phyloP scores from a whole-genome alignment of 768 basidiomycete species.

The Collybiopsis luxurians region DNA sequence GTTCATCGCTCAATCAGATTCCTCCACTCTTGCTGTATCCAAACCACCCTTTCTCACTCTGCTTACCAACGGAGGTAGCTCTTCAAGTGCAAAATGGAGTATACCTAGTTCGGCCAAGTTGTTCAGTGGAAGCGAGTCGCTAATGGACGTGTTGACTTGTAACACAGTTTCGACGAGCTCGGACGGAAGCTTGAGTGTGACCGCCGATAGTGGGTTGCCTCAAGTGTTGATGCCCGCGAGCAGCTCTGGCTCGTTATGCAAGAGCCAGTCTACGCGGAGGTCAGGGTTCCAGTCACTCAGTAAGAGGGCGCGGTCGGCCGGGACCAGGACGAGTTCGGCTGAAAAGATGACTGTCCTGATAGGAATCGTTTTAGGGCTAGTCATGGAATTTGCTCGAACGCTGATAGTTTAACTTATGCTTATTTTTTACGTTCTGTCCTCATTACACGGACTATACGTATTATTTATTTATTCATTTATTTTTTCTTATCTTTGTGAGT shows the following conservation, averaged over 20 bases:
- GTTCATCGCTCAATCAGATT: conserved; percentile 38
- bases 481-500: no score
- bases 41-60: conserved; percentile 58
- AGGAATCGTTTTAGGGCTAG: no score
- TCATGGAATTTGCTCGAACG: no score
- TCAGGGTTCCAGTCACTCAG: no score
- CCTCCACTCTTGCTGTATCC: conserved; percentile 43
- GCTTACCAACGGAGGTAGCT: conserved; percentile 47
- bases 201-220: conserved; percentile 43
- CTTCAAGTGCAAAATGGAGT: conserved; percentile 18
- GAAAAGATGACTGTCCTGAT: no score
- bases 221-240: conserved; percentile 28
- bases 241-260: conserved; percentile 15
- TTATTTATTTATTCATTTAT: no score
- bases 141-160: conserved; percentile 58
- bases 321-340: no score
- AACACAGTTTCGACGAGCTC: conserved; percentile 29
- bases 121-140: conserved; percentile 36
- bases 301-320: no score
- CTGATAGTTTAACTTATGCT: no score
- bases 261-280: no score
- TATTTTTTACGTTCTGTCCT: no score
- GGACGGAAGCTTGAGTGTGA: conserved; percentile 39
- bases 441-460: no score
- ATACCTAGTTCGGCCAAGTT: conserved; percentile 34